A percentile compares a stretch with the other conserved stretches of the same genome.
Evolutionary conservation across 2,329 filamentous ascomycete genomes (phyloP).

Genomic region (Colletotrichum acutatum): DNA sequence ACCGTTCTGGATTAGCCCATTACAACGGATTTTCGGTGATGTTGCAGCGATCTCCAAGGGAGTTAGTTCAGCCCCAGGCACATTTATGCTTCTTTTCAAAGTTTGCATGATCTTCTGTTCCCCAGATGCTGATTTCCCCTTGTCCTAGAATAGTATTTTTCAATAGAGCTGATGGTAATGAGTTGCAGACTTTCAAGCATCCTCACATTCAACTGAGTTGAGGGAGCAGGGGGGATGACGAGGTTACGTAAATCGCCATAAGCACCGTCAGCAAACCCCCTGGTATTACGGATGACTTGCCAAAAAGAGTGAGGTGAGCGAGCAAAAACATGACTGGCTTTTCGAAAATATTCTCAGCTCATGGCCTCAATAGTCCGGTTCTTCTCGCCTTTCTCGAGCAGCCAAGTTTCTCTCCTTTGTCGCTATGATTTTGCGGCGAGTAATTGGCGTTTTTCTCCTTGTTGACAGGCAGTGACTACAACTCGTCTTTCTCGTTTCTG

Average conservation of each 20-base stretch:
- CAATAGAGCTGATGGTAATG: neutral
- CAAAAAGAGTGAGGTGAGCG: neutral
- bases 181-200: neutral
- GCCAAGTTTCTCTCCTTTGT: neutral
- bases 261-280: neutral
- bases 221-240: neutral
- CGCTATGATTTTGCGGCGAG: neutral
- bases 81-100: neutral
- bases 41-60: neutral
- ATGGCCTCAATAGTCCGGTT: neutral
- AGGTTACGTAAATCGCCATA: neutral
- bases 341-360: neutral
- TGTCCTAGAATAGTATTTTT: fast-evolving
- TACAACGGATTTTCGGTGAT: neutral
- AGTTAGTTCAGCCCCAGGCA: neutral
- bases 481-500: neutral
- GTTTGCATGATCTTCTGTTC: too few relatives aligned
- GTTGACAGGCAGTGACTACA: neutral
- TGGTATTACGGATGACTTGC: neutral
- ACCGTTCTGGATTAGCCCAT: neutral
- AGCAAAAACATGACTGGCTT: neutral
- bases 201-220: neutral
- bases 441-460: neutral
- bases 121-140: neutral
- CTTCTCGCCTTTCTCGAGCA: neutral